Conservation (phyloP, 1,284 basidiomycete species). For the Leccinum ponderosum region DNA sequence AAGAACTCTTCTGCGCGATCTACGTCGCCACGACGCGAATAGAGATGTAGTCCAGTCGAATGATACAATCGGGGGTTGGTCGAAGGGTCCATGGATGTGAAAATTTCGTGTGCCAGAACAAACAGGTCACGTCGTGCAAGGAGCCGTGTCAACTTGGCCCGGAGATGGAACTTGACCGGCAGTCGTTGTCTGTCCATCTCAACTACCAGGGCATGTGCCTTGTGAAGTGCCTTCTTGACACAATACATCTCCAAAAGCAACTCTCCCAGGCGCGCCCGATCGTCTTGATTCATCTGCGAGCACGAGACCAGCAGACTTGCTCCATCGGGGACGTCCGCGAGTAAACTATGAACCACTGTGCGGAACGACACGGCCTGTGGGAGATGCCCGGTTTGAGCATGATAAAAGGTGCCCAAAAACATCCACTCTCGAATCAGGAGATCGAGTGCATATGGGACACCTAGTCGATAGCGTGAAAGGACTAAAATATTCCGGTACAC, state of each 20-base stretch:
- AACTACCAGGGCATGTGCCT: constrained; percentile 46
- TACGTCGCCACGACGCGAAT: constrained; percentile 51
- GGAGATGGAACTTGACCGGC: constrained; percentile 28
- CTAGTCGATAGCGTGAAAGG: constrained; percentile 39
- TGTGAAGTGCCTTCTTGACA: constrained; percentile 32
- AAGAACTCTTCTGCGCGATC: constrained; percentile 46
- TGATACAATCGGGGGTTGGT: constrained; percentile 32
- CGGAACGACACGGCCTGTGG: constrained; percentile 32
- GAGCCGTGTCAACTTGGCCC: constrained; percentile 43
- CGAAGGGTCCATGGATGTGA: constrained; percentile 29
- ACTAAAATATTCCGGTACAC: constrained; percentile 44
- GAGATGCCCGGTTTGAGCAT: constrained; percentile 8
- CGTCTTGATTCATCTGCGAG: constrained; percentile 26
- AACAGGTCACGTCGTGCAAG: constrained; percentile 45
- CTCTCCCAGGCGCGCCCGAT: constrained; percentile 36
- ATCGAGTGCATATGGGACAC: constrained; percentile 42
- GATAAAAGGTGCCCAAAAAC: constrained; percentile 36
- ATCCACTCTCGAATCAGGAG: constrained; percentile 47
- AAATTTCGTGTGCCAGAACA: constrained; percentile 47
- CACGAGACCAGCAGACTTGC: constrained; percentile 10
- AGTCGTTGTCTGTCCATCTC: constrained; percentile 43
- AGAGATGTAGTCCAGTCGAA: constrained; percentile 51
- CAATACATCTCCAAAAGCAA: constrained; percentile 45
- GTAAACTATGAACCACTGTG: constrained; percentile 32
- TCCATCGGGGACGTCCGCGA: constrained; percentile 15